phyloP scores from a whole-genome alignment of 371 early-diverging fungal species.

The Mucor sp. region DNA sequence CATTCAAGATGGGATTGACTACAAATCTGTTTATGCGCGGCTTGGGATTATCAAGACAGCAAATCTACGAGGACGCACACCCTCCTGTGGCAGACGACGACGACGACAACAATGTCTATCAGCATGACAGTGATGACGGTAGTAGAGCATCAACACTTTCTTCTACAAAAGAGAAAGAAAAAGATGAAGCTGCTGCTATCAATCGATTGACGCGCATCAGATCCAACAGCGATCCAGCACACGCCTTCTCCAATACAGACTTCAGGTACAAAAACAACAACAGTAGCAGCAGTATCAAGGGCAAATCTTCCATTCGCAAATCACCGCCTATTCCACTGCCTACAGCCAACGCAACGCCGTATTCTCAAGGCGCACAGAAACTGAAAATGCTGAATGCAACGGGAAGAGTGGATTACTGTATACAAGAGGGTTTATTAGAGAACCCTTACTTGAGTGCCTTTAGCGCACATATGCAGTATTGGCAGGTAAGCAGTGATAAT shows the following conservation, averaged over 20 bases:
- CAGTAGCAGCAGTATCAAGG: not conserved
- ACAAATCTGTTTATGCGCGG: slow-evolving; percentile 59
- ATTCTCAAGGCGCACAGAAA: slow-evolving; percentile 46
- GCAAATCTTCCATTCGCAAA: slow-evolving; percentile 15
- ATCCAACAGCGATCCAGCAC: slow-evolving; percentile 40
- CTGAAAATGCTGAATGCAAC: slow-evolving; percentile 65
- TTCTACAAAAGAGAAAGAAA: not conserved
- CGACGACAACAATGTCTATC: slow-evolving; percentile 10
- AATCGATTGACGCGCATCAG: slow-evolving; percentile 26
- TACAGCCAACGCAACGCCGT: slow-evolving; percentile 16
- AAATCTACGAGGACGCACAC: slow-evolving; percentile 44
- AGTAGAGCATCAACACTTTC: not conserved
- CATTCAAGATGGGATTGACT: slow-evolving; percentile 61
- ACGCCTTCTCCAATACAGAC: slow-evolving; percentile 3
- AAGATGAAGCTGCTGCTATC: slow-evolving; percentile 6
- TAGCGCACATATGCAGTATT: slow-evolving; percentile 79
- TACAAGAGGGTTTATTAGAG: slow-evolving; percentile 81
- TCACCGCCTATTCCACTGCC: slow-evolving; percentile 31
- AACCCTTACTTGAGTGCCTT: slow-evolving; percentile 79
- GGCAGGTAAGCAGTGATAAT: slow-evolving; percentile 52
- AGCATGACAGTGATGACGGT: slow-evolving; percentile 18
- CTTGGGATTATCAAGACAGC: slow-evolving; percentile 47
- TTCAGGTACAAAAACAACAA: slow-evolving; percentile 9
- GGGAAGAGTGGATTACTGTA: slow-evolving; percentile 76
- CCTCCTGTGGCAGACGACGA: slow-evolving; percentile 14